A percentile compares a stretch with the other conserved stretches of the same genome.
phyloP scores from a whole-genome alignment of 352 stramenopile species.

The Globisporangium megalacanthum region DNA sequence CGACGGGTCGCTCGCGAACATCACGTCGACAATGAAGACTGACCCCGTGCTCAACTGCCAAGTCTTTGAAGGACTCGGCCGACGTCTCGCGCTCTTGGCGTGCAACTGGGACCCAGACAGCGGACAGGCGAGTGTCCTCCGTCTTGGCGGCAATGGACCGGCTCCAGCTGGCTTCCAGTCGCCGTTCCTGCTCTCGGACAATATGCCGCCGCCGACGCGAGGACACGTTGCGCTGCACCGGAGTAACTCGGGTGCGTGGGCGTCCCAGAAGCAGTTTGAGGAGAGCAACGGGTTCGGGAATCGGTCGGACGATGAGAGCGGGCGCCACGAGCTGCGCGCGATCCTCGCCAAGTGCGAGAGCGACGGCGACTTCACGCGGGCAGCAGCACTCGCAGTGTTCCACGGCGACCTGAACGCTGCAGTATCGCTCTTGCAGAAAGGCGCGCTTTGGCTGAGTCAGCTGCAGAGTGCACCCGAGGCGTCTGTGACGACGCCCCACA shows the following conservation, averaged over 20 bases:
- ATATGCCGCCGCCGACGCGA: constrained; percentile 4
- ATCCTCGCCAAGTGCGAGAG: constrained; percentile 58
- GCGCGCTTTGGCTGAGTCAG: constrained; percentile 57
- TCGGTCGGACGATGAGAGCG: constrained; percentile 46
- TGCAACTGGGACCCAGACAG: constrained; percentile 84
- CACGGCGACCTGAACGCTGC: constrained; percentile 72
- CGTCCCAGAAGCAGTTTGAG: constrained; percentile 52
- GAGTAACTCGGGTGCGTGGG: constrained; percentile 66
- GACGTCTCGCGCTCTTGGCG: constrained; percentile 59
- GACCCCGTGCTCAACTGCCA: constrained; percentile 65
- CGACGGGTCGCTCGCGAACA: constrained; percentile 19
- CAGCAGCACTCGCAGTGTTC: constrained; percentile 75
- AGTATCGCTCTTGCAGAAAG: constrained; percentile 65
- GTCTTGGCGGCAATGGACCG: background rate
- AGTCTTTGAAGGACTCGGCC: constrained; percentile 69
- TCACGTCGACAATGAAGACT: constrained; percentile 48
- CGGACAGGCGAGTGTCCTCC: constrained; percentile 29
- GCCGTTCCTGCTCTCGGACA: constrained; percentile 7
- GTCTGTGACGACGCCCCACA: constrained; percentile 35
- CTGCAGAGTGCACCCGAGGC: constrained; percentile 33
- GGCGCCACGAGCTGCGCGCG: constrained; percentile 48
- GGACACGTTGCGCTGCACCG: constrained; percentile 34
- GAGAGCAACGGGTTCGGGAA: constrained; percentile 34
- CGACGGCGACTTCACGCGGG: constrained; percentile 59
- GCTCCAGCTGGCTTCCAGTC: too few species aligned